Evolutionary conservation across 305 asterid genomes (phyloP).

Genomic region (Vinca major): DNA sequence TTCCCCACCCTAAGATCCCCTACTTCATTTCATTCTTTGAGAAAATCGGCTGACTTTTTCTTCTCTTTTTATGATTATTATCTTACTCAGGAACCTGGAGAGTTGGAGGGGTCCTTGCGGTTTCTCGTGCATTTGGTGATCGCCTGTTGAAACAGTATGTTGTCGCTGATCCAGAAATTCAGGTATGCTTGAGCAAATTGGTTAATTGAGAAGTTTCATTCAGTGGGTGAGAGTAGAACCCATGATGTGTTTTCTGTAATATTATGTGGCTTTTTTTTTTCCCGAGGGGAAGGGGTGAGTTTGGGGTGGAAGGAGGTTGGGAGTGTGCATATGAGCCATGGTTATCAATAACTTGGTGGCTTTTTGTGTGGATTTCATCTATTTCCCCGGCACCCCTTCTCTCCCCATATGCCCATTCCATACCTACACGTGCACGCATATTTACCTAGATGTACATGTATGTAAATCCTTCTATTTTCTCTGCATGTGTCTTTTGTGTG

Average conservation of each 20-base stretch:
- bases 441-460: neutral
- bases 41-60: neutral
- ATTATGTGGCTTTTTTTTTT: neutral
- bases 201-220: neutral
- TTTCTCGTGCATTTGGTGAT: conserved; percentile 93
- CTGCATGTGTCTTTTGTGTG: neutral
- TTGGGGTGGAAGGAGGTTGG: too few relatives aligned
- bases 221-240: too few relatives aligned
- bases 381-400: neutral
- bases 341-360: neutral
- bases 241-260: neutral
- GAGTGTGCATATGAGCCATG: neutral
- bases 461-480: neutral
- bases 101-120: conserved; percentile 94
- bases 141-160: conserved; percentile 74
- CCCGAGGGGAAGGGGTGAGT: neutral
- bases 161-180: conserved; percentile 91
- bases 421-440: neutral
- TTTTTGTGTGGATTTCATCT: neutral
- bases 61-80: neutral
- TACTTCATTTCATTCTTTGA: neutral
- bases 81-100: conserved; percentile 71
- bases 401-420: neutral
- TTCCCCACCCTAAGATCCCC: neutral
- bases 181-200: conserved; percentile 30